Percentiles rank a stretch among this genome's conserved stretches.
phyloP scores from a whole-genome alignment of 805 yeast species.

The Candida sanyiensis region DNA sequence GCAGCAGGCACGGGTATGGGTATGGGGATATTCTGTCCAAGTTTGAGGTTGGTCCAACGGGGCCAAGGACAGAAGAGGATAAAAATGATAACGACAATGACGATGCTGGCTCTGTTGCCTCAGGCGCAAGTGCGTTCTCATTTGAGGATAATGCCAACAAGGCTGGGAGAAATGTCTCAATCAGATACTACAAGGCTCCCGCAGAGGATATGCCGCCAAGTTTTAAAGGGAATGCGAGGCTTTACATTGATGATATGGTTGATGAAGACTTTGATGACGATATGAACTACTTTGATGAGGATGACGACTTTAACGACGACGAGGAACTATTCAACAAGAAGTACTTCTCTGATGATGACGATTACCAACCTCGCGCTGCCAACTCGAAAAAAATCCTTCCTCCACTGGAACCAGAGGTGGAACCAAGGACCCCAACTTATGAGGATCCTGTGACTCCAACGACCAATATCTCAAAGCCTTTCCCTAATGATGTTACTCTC shows the following conservation, averaged over 20 bases:
- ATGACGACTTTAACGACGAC: constrained; percentile 30
- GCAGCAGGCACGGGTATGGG: background rate
- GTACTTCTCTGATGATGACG: constrained; percentile 25
- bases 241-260: constrained; percentile 34
- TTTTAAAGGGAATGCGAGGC: constrained; percentile 24
- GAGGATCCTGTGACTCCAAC: too few relatives aligned
- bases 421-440: background rate
- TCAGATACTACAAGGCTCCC: constrained; percentile 42
- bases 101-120: background rate
- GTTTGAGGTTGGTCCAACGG: background rate
- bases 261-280: constrained; percentile 40
- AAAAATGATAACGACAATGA: background rate
- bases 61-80: background rate
- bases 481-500: too few relatives aligned
- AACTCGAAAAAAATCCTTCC: background rate
- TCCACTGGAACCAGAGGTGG: background rate
- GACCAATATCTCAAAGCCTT: too few relatives aligned
- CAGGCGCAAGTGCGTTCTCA: constrained; percentile 36
- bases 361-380: constrained; percentile 3
- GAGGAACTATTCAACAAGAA: constrained; percentile 28
- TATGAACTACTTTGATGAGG: constrained; percentile 33
- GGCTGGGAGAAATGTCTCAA: constrained; percentile 49
- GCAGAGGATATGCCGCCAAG: constrained; percentile 16
- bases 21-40: background rate
- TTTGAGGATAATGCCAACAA: constrained; percentile 39